Evolutionary conservation across 2,329 filamentous ascomycete genomes (phyloP).

Genomic region (Blumeria hordei): DNA sequence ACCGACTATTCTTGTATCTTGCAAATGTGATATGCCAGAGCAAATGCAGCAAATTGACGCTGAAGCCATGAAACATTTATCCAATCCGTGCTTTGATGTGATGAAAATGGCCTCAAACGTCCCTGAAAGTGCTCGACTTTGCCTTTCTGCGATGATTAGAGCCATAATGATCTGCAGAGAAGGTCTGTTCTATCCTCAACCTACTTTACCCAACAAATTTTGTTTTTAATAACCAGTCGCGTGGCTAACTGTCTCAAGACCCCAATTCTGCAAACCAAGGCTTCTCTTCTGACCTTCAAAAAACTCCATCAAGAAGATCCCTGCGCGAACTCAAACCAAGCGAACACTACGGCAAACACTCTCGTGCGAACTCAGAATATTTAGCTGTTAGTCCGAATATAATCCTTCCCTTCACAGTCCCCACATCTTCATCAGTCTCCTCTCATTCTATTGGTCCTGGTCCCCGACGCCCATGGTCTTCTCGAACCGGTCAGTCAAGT

Average conservation of each 20-base stretch:
- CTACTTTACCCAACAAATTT: neutral
- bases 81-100: slow-evolving; percentile 44
- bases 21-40: slow-evolving; percentile 65
- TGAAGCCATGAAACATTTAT: slow-evolving; percentile 38
- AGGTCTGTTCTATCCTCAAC: slow-evolving; percentile 29
- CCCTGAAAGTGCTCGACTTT: slow-evolving; percentile 49
- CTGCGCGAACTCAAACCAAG: slow-evolving; percentile 18
- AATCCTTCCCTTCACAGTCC: slow-evolving; percentile 16
- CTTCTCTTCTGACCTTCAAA: slow-evolving; percentile 33
- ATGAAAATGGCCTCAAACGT: slow-evolving; percentile 49
- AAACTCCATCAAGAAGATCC: slow-evolving; percentile 21
- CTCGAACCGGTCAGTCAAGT: too few species aligned
- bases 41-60: slow-evolving; percentile 48
- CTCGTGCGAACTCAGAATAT: slow-evolving; percentile 46
- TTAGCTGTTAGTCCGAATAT: slow-evolving; percentile 33
- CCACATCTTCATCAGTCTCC: too few species aligned
- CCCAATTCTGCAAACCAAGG: slow-evolving; percentile 17
- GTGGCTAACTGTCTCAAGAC: neutral
- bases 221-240: neutral
- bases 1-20: slow-evolving; percentile 62
- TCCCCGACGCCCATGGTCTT: too few species aligned
- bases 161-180: slow-evolving; percentile 36
- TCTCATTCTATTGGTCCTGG: too few species aligned
- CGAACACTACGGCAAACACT: slow-evolving; percentile 40
- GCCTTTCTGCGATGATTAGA: slow-evolving; percentile 51